Base-by-base conservation (phyloP, 1,284 basidiomycete genomes). In the Schizophyllum amplum region DNA sequence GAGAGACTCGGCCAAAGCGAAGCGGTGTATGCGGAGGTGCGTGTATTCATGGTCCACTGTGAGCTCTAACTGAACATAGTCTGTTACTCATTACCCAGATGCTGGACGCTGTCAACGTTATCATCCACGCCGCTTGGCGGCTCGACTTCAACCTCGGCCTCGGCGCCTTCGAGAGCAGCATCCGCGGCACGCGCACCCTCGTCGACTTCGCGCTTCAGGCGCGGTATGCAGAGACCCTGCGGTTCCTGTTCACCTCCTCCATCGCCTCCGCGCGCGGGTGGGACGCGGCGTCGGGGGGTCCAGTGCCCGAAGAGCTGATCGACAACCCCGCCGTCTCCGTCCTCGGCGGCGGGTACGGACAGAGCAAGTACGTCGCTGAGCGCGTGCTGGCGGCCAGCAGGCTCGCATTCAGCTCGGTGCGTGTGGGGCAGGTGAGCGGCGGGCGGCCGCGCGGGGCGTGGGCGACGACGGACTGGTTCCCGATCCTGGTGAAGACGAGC, bases 391-490 rank as follows among this genome's bases (percentile, higher is more conserved):
- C 26, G 17, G 53, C 42, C 23, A 53, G 47, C 5, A 22, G 52
- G 5, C 13, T 42, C 3, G 13, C 33, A 17, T 42, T 42, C 33
- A 9, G 13, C 13, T 57, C 52, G 24, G 24, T 55, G 5, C 70
- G 77, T 13, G 69, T 78, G 26, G 77, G 76, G 1, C 77, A 79
- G 60, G 63, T 80, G 17, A 69, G 68, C 46, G 75, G 77, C 4
- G 67, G 68, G 47, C 53, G 58, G 5, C 71, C 68, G 55, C 3
- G 33, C 1, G 77, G 78, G 1, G 66, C 66, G 13, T 79, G 78
- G 77, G 72, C 71, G 48, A 62, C 67, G 51, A 67, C 64, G 13
- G 77, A 80, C 54, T 79, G 77, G 76, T 64, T 78, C 11, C 76
- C 77, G 0, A 65, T 69, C 47, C 65, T 79, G 4, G 67, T 78